These are phyloP conservation scores for Capronia americana DNA, from an alignment of 2,329 filamentous ascomycete species.

Conservation along the genomic window DNA sequence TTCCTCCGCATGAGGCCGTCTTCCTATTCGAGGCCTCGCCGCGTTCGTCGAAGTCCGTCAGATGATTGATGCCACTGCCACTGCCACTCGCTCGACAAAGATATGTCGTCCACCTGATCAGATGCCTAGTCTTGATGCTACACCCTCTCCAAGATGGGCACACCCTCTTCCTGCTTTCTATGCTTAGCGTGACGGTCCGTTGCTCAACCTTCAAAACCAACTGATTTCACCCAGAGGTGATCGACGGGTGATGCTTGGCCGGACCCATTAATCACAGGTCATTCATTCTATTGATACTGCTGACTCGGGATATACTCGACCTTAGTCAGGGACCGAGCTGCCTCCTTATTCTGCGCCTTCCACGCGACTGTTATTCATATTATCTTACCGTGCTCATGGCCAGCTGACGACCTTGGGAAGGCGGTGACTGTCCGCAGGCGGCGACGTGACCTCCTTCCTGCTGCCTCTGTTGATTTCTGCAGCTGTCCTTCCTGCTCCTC, in stretches of 20 bases:
- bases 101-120: conserved; percentile 23
- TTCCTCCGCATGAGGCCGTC: conserved; percentile 1
- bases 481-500: conserved; percentile 4
- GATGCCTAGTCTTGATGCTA: neutral
- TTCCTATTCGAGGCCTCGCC: conserved; percentile 1
- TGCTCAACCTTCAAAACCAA: neutral
- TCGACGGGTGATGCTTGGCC: neutral
- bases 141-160: neutral
- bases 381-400: conserved; percentile 19
- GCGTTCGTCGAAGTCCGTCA: conserved; percentile 18
- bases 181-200: neutral
- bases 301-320: conserved; percentile 4
- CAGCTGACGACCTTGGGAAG: conserved; percentile 28
- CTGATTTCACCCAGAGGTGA: neutral
- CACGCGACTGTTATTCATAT: conserved; percentile 5
- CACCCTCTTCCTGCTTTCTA: conserved; percentile 1
- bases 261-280: neutral
- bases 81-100: neutral
- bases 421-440: conserved; percentile 29
- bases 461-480: conserved; percentile 2
- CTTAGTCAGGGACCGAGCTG: neutral
- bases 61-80: conserved; percentile 16
- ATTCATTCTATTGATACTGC: conserved; percentile 7
- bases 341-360: neutral
- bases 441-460: conserved; percentile 15